Evolutionary conservation across 257 asterid genomes (phyloP).

Genomic region (Cinchona pubescens): DNA sequence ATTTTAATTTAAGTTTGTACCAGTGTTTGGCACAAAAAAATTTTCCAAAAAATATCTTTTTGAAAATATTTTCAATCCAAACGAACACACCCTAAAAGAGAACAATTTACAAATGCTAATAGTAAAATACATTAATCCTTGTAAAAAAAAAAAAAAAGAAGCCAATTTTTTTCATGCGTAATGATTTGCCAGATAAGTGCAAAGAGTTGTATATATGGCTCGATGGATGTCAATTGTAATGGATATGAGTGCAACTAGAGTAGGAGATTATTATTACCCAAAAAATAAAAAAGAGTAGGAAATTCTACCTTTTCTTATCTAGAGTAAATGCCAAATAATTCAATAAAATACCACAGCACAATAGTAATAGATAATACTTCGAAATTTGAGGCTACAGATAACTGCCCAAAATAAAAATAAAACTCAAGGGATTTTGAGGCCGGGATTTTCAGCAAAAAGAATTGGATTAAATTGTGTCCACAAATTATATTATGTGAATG

Average conservation of each 20-base stretch:
- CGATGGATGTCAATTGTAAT: background rate
- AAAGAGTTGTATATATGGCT: too few relatives aligned
- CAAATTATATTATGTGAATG: conserved; percentile 13
- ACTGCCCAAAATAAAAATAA: background rate
- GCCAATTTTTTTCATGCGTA: background rate
- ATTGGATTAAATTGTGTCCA: background rate
- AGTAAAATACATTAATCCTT: background rate
- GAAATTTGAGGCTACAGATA: conserved; percentile 15
- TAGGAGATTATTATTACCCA: conserved; percentile 5
- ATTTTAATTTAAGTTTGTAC: too few relatives aligned
- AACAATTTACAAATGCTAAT: background rate
- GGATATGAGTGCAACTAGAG: background rate
- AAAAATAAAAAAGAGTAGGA: too few relatives aligned
- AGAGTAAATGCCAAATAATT: too few relatives aligned
- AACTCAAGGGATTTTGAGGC: background rate
- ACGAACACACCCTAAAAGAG: too few relatives aligned
- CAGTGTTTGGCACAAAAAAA: too few relatives aligned
- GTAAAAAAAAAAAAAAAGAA: background rate
- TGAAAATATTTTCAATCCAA: too few relatives aligned
- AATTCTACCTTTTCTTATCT: too few relatives aligned
- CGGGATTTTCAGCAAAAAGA: background rate
- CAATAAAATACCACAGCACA: background rate
- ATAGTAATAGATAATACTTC: background rate
- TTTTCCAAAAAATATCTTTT: too few relatives aligned
- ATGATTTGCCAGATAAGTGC: background rate